A percentile compares a stretch with the other conserved stretches of the same genome.
These are phyloP conservation scores for Diplodia seriata DNA, from an alignment of 2,329 filamentous ascomycete genomes.

Conservation along the genomic window DNA sequence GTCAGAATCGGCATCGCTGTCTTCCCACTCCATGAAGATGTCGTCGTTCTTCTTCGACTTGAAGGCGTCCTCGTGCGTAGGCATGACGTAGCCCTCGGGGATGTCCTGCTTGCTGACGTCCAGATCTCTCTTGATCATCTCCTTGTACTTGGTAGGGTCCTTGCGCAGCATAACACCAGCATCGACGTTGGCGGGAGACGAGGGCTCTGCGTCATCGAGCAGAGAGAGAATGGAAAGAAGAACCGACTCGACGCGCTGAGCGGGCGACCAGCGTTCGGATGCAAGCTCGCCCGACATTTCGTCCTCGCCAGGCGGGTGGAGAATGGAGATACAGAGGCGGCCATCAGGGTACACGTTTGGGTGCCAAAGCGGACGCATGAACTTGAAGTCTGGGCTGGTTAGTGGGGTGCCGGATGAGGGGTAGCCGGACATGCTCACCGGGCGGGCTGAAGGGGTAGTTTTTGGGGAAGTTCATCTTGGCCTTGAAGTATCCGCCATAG, in stretches of 20 bases:
- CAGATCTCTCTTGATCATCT: slow-evolving; percentile 72
- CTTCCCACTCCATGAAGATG: slow-evolving; percentile 61
- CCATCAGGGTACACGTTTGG: slow-evolving; percentile 94
- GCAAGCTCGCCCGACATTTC: slow-evolving; percentile 89
- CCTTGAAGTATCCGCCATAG: slow-evolving; percentile 92
- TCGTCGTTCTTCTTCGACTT: slow-evolving; percentile 69
- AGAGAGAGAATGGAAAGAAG: slow-evolving; percentile 90
- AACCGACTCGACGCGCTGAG: slow-evolving; percentile 93
- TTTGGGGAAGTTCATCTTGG: slow-evolving; percentile 82
- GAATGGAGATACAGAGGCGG: slow-evolving; percentile 93
- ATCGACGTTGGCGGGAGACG: slow-evolving; percentile 93
- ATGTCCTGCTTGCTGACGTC: slow-evolving; percentile 79
- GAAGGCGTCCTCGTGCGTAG: slow-evolving; percentile 70
- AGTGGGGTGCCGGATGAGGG: background rate
- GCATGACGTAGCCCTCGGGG: slow-evolving; percentile 81
- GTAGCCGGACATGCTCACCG: slow-evolving; percentile 48
- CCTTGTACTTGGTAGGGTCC: slow-evolving; percentile 71
- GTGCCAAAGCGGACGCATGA: slow-evolving; percentile 80
- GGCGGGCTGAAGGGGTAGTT: slow-evolving; percentile 93
- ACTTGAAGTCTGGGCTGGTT: slow-evolving; percentile 72
- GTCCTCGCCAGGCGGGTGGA: slow-evolving; percentile 91
- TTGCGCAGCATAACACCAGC: slow-evolving; percentile 86
- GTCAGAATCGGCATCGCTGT: slow-evolving; percentile 63
- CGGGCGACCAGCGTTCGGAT: slow-evolving; percentile 90
- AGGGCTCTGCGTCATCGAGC: slow-evolving; percentile 92